phyloP scores from a whole-genome alignment of 148 eudicot genomes.

The Nepenthes mirabilis region DNA sequence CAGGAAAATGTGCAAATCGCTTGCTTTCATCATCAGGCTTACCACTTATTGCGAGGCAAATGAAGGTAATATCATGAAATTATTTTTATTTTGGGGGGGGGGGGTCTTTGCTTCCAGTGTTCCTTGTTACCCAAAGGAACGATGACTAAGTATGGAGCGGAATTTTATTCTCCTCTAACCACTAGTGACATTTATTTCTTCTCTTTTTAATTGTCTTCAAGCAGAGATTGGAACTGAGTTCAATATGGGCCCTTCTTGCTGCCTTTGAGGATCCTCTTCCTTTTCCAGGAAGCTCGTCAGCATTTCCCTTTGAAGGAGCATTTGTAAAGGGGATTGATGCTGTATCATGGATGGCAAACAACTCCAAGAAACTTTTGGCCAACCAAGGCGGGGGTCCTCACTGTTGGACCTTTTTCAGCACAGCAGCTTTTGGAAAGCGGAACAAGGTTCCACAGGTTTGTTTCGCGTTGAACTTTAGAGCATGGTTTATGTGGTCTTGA shows the following conservation, averaged over 20 bases:
- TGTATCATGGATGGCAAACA: slow-evolving; percentile 94
- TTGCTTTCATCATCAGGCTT: slow-evolving; percentile 86
- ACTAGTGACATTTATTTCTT: not conserved
- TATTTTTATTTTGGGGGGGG: not conserved
- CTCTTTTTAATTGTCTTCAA: slow-evolving; percentile 6
- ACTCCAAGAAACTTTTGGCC: slow-evolving; percentile 44
- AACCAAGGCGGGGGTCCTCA: slow-evolving; percentile 37
- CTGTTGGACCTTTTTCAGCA: slow-evolving; percentile 94
- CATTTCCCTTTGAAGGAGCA: slow-evolving; percentile 77
- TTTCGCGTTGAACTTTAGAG: slow-evolving; percentile 2
- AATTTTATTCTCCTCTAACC: slow-evolving; percentile 1
- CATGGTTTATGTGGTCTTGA: too few relatives aligned
- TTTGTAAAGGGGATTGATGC: slow-evolving; percentile 83
- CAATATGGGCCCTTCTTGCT: slow-evolving; percentile 95
- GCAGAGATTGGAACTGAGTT: slow-evolving; percentile 79
- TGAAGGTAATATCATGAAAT: slow-evolving; percentile 52
- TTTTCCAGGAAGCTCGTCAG: slow-evolving; percentile 21
- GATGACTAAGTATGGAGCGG: not conserved
- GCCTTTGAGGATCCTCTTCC: slow-evolving; percentile 96
- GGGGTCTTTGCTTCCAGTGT: not conserved
- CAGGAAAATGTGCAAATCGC: slow-evolving; percentile 98
- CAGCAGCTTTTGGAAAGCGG: slow-evolving; percentile 64
- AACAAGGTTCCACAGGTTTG: slow-evolving; percentile 96
- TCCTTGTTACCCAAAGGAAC: not conserved
- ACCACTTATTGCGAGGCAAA: slow-evolving; percentile 90